A percentile compares a stretch with the other conserved stretches of the same genome.
Conservation (phyloP, 805 yeast species). For the Spathaspora boniae region DNA sequence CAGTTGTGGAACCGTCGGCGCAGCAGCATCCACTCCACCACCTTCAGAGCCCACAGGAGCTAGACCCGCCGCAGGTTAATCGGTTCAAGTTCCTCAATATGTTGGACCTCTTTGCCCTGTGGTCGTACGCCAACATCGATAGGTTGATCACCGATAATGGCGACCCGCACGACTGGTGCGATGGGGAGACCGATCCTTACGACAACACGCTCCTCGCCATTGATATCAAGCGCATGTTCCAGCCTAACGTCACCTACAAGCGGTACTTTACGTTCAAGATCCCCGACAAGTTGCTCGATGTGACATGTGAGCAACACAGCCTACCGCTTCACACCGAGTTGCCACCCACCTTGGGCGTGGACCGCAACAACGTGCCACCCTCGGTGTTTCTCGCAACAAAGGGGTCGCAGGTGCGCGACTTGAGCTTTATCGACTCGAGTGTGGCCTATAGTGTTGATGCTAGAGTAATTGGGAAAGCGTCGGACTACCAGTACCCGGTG, state of each 20-base stretch:
- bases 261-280: conserved; percentile 39
- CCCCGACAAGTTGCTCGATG: conserved; percentile 40
- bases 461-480: conserved; percentile 38
- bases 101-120: conserved; percentile 42
- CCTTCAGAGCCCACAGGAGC: no score
- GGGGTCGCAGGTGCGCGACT: conserved; percentile 24
- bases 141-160: conserved; percentile 36
- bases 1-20: conserved; percentile 21
- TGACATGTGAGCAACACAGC: conserved; percentile 34
- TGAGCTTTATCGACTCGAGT: conserved; percentile 33
- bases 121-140: conserved; percentile 43
- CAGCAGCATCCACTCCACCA: conserved; percentile 16
- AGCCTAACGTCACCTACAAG: conserved; percentile 38
- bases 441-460: conserved; percentile 36
- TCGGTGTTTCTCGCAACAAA: conserved; percentile 22
- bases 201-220: conserved; percentile 35
- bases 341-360: conserved; percentile 36
- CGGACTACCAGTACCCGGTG: conserved; percentile 24
- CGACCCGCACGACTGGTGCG: conserved; percentile 45
- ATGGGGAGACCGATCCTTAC: conserved; percentile 40
- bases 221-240: conserved; percentile 33
- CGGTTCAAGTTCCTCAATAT: conserved; percentile 40
- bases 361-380: conserved; percentile 23
- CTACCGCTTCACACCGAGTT: conserved; percentile 32
- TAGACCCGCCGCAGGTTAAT: conserved; percentile 22